Base-by-base conservation (phyloP, 805 yeast species). In the Brettanomyces sp. region DNA sequence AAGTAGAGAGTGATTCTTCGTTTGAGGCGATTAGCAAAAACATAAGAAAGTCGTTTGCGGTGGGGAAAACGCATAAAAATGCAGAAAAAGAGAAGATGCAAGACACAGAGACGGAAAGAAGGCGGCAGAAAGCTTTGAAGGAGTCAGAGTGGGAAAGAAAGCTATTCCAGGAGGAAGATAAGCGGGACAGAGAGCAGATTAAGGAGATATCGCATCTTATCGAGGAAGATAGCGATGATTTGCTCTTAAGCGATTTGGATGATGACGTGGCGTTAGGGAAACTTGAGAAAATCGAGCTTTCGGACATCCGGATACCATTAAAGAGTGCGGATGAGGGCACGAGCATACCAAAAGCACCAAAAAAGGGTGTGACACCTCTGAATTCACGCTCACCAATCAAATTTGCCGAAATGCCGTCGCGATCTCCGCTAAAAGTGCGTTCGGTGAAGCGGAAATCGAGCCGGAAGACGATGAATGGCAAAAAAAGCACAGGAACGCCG, bases 391-490 rank as follows among this genome's bases (percentile, higher is more conserved):
- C 65, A 4, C 64, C 67, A 4, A 56, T 63, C 8, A 59, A 59
- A 40, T 64, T 63, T 52, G 60, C 60, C 7, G 59, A 59, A 41
- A 49, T 64, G 39, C 68, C 68, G 3, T 55, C 59, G 9, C 55
- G 64, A 38, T 63, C 59, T 22, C 67, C 67, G 3, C 32, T 63
- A 24, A 55, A 56, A 4, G 54, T 58, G n/a, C 59, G 54, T 40
- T 50, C 64, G 2, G 47, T 49, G 4, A 55, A 52, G 18, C 56
- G 56, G 43, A 61, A 58, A 41, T 57, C 64, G 3, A 38, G 51
- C 1, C 45, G 60, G 35, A 54, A 48, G 42, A 53, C 62, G 11
- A 21, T 52, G 48, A 36, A 18, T 12, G 37, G 14, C 37, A 35
- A 35, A 12, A n/a, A 18, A 35, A 35, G 37, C 37, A n/a, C 7